Conservation (phyloP, 2,329 filamentous ascomycete species). For the Hymenoscyphus fructigenus region DNA sequence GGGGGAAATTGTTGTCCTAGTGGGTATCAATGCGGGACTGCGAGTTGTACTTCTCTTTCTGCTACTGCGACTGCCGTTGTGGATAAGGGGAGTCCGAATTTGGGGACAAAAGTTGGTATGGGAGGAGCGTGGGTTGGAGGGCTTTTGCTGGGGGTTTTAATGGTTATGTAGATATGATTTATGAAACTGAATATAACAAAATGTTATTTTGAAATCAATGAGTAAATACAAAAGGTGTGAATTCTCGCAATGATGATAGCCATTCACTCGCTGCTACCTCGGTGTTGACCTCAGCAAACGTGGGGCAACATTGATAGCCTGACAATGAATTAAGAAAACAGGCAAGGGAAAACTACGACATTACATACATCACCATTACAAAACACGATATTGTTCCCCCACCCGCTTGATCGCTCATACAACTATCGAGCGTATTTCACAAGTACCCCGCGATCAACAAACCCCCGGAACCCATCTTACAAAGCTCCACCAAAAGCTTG, state of each 20-base stretch:
- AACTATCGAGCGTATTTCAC: too few species aligned
- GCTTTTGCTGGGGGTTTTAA: constrained; percentile 9
- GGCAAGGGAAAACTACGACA: too few species aligned
- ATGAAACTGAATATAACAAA: too few species aligned
- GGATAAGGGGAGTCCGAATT: constrained; percentile 29
- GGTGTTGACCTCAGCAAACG: neutral
- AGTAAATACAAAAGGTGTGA: neutral
- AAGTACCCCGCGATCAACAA: too few species aligned
- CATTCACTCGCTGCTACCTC: neutral
- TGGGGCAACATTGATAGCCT: too few species aligned
- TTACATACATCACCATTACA: too few species aligned
- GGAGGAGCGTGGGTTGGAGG: neutral
- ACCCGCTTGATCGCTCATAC: too few species aligned
- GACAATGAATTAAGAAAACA: too few species aligned
- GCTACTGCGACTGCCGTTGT: constrained; percentile 49
- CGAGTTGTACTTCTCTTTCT: constrained; percentile 64
- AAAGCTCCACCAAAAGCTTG: neutral
- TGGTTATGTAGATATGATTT: constrained; percentile 7
- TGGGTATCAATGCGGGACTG: constrained; percentile 71
- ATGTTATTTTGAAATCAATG: neutral
- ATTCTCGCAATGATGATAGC: neutral
- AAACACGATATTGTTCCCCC: too few species aligned
- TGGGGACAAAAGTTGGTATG: neutral
- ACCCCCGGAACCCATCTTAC: neutral
- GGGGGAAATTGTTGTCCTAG: constrained; percentile 82